Conservation (phyloP, 2,329 filamentous ascomycete genomes). For the Apiospora saccharicola region DNA sequence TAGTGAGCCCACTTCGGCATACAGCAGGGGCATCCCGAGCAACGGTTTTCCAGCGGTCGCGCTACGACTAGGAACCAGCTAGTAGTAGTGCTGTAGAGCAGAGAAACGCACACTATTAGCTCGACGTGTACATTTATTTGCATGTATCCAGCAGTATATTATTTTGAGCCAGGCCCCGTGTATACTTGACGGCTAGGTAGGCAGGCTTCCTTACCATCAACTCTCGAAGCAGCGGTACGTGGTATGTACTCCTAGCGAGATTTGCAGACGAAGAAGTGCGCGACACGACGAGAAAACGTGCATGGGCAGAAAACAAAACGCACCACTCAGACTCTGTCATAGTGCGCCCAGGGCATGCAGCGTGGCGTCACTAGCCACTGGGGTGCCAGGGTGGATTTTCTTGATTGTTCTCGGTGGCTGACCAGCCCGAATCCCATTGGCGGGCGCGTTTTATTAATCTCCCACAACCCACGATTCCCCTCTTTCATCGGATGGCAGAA, state of each 20-base stretch:
- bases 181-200: neutral
- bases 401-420: conserved; percentile 17
- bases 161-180: neutral
- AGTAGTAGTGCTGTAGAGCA: neutral
- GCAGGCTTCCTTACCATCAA: too few species aligned
- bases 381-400: neutral
- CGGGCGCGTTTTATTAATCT: neutral
- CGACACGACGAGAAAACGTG: neutral
- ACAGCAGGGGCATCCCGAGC: neutral
- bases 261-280: neutral
- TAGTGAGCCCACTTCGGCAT: neutral
- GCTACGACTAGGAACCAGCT: neutral
- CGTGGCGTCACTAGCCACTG: conserved; percentile 21
- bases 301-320: neutral
- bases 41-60: conserved; percentile 10
- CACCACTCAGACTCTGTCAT: conserved; percentile 9
- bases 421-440: neutral
- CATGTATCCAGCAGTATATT: neutral
- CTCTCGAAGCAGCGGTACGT: neutral
- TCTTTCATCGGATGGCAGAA: neutral
- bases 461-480: neutral
- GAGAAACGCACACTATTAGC: too few species aligned
- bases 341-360: conserved; percentile 8
- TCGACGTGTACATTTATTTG: too few species aligned
- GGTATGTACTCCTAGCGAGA: neutral